phyloP scores from a whole-genome alignment of 495 filamentous ascomycete species.

The Penicillium soppii region DNA sequence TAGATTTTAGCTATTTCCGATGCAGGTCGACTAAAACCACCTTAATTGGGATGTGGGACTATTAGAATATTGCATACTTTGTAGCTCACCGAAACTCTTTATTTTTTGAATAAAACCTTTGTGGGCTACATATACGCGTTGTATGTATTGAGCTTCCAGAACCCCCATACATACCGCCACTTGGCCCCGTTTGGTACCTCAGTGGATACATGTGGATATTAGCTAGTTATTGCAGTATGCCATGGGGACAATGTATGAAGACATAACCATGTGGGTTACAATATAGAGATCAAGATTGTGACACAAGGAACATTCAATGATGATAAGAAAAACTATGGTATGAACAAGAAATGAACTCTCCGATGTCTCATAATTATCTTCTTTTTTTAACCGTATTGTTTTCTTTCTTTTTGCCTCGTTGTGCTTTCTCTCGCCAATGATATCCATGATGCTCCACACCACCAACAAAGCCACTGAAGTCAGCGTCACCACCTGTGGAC shows the following conservation, averaged over 20 bases:
- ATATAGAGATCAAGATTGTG: neutral
- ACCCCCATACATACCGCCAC: constrained; percentile 23
- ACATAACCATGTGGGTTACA: too few species aligned
- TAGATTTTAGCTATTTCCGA: neutral
- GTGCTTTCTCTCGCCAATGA: neutral
- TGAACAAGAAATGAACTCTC: constrained; percentile 9
- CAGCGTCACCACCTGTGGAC: constrained; percentile 1
- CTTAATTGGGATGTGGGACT: constrained; percentile 3
- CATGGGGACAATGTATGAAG: neutral
- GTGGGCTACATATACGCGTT: too few species aligned
- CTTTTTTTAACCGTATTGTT: neutral
- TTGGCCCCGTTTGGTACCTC: constrained; percentile 16
- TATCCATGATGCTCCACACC: constrained; percentile 5
- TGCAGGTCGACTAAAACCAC: neutral
- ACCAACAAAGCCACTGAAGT: constrained; percentile 17
- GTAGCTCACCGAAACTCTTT: neutral
- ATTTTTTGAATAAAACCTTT: too few species aligned
- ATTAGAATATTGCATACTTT: neutral
- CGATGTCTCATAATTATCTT: constrained; percentile 5
- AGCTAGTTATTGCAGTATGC: neutral
- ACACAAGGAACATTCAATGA: neutral
- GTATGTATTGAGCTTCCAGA: constrained; percentile 13
- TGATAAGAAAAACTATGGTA: constrained; percentile 12
- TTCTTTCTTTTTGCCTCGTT: neutral
- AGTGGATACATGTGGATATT: constrained; percentile 1